Evolutionary conservation across 176 grass and related monocot species (phyloP).

Genomic region (Eragrostis nindensis): DNA sequence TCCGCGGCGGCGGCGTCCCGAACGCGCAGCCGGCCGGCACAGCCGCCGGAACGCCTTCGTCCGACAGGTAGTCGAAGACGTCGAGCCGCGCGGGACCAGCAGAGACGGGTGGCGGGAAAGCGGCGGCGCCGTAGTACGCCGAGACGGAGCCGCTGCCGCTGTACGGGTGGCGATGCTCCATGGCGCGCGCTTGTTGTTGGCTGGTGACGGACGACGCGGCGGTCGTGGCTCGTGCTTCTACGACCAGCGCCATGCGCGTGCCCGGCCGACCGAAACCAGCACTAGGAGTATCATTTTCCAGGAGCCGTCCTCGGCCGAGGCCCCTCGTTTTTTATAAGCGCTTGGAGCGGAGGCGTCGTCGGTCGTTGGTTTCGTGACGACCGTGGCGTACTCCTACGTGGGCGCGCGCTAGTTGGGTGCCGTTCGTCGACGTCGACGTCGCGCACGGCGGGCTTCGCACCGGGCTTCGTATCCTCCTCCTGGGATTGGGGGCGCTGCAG

Average conservation of each 20-base stretch:
- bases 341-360: neutral
- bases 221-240: neutral
- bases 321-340: slow-evolving; percentile 37
- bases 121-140: neutral
- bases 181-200: neutral
- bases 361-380: neutral
- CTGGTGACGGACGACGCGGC: neutral
- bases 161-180: slow-evolving; percentile 32
- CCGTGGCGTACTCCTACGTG: neutral
- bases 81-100: neutral
- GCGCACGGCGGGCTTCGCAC: slow-evolving; percentile 33
- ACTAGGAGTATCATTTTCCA: too few species aligned
- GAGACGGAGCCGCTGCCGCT: neutral
- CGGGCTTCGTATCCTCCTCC: slow-evolving; percentile 37
- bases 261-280: too few species aligned
- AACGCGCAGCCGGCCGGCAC: slow-evolving; percentile 5
- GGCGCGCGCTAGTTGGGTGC: neutral
- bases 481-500: neutral
- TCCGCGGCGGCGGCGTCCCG: slow-evolving; percentile 30
- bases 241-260: slow-evolving; percentile 40
- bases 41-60: slow-evolving; percentile 24
- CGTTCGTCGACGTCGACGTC: slow-evolving; percentile 11
- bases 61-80: slow-evolving; percentile 44
- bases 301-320: too few species aligned
- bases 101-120: neutral